Evolutionary conservation across 441 rosid species (phyloP).

Genomic region (Arabidopsis hybrid): DNA sequence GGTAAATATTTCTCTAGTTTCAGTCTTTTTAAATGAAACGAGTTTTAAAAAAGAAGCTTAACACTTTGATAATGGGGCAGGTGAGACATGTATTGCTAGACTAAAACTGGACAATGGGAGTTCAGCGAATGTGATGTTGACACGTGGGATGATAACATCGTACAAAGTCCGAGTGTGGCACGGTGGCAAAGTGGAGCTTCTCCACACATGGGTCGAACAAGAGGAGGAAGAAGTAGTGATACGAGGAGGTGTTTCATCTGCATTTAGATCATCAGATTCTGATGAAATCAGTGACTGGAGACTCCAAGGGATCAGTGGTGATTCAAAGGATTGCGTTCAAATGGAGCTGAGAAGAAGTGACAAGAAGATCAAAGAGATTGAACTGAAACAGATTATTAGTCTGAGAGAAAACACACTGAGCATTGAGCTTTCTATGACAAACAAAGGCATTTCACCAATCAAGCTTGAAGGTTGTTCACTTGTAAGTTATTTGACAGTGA

Average conservation of each 20-base stretch:
- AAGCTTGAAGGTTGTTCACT: constrained; percentile 57
- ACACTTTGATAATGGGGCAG: constrained; percentile 28
- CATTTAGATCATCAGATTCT: constrained; percentile 53
- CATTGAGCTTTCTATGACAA: constrained; percentile 62
- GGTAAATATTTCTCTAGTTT: constrained; percentile 29
- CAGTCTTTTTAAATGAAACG: background rate
- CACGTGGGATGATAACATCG: constrained; percentile 77
- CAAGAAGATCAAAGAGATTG: constrained; percentile 52
- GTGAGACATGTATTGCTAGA: constrained; percentile 70
- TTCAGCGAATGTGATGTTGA: constrained; percentile 69
- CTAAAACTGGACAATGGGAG: constrained; percentile 69
- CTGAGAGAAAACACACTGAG: constrained; percentile 61
- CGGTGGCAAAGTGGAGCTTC: constrained; percentile 73
- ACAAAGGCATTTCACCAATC: constrained; percentile 52
- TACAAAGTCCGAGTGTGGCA: constrained; percentile 89
- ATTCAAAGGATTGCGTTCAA: constrained; percentile 51
- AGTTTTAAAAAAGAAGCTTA: background rate
- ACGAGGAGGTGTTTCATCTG: constrained; percentile 76
- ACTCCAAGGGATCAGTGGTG: constrained; percentile 65
- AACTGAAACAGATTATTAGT: constrained; percentile 59
- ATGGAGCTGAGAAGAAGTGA: constrained; percentile 63
- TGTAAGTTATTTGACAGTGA: constrained; percentile 77
- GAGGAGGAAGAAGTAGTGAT: constrained; percentile 57
- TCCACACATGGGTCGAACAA: constrained; percentile 78
- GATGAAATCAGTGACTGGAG: constrained; percentile 58